A percentile compares a stretch with the other conserved stretches of the same genome.
Evolutionary conservation across 2,329 filamentous ascomycete species (phyloP).

Genomic region (Mycosphaerella sp.): DNA sequence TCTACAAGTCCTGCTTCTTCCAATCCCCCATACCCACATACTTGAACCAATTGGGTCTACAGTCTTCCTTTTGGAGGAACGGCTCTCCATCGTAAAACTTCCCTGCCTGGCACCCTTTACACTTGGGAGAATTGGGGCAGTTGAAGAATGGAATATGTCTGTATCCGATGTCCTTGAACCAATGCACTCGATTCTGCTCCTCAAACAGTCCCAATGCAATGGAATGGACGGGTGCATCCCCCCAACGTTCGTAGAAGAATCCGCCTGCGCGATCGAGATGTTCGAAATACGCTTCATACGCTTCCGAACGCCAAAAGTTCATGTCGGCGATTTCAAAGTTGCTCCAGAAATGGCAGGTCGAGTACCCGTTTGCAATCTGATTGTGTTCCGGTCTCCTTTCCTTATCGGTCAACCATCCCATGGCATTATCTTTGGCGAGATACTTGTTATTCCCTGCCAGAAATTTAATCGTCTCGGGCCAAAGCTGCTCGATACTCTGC

Average conservation of each 20-base stretch:
- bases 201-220: conserved; percentile 90
- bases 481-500: conserved; percentile 75
- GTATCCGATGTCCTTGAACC: conserved; percentile 99
- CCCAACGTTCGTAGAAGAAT: conserved; percentile 99
- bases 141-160: conserved; percentile 99
- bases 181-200: conserved; percentile 75
- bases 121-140: conserved; percentile 94
- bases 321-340: conserved; percentile 97
- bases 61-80: conserved; percentile 85
- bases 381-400: conserved; percentile 72
- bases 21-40: conserved; percentile 70
- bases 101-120: conserved; percentile 77
- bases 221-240: conserved; percentile 93
- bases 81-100: conserved; percentile 82
- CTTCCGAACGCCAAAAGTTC: conserved; percentile 82
- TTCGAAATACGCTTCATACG: conserved; percentile 93
- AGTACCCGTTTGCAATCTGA: conserved; percentile 79
- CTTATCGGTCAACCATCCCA: conserved; percentile 79
- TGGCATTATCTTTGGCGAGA: conserved; percentile 74
- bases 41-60: conserved; percentile 95
- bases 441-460: conserved; percentile 70
- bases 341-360: conserved; percentile 98
- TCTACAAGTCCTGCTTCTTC: conserved; percentile 4
- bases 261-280: conserved; percentile 89
- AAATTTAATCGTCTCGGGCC: conserved; percentile 95